Base-by-base conservation (phyloP, 257 asterid species). In the Salvia rosmarinus region DNA sequence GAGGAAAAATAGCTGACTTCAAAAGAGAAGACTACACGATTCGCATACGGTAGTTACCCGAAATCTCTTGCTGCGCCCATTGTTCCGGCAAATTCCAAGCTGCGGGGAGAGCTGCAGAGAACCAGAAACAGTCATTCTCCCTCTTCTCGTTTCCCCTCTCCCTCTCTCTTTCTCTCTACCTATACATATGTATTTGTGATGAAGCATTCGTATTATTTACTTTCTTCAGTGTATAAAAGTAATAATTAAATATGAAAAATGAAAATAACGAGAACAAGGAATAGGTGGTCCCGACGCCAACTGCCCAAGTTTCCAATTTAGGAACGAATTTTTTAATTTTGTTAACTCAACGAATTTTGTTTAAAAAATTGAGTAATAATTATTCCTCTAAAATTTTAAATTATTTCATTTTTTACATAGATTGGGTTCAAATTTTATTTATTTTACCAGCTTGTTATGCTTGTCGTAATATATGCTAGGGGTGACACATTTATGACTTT, bases 101-200 rank as follows among this genome's bases (percentile, higher is more conserved):
- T 82, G 80, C 74, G 70, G 85, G 72, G 90, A 83, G 59, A 86
- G 80, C 73, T 90, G 96, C 87, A 86, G 84, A 82, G 95, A 86
- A 83, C 88, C 87, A 68, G 75, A 79, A 43, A 75, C 77, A 55
- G 87, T 92, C 96, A 90, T 80, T 63, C 16, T 66, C 75, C 30
- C 68, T 74, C 70, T 67, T 67, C 43, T 37, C 40, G 43, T 21
- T 46, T 57, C 28, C 58, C 66, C 23, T n/a, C 13, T 1, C 8
- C 40, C n/a, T 13, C 42, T 2, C 30, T 46, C 67, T 23, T 30
- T 58, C 67, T 28, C 80, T 40, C 65, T 55, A 19, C 63, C 19
- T 23, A 39, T 35, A 16, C 8, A 16, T 3, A 12, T 57, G 3
- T 55, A 55, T 2, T 50, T 12, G 62, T 28, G 7, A 28, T 1